Base-by-base conservation (phyloP, 331 rosid genomes). In the Acacia concinna region DNA sequence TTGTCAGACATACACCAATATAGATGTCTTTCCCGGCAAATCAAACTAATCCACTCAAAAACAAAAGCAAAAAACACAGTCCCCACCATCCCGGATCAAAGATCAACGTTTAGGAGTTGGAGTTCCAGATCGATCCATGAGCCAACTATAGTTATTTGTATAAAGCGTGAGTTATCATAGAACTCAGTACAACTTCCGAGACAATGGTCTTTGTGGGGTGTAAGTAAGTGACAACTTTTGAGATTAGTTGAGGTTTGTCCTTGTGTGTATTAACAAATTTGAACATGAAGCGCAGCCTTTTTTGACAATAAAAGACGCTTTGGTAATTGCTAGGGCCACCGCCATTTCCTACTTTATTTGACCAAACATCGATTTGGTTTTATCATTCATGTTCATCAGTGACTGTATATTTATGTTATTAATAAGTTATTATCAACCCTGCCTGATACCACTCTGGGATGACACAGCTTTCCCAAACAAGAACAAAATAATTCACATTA, bases 281-380 rank as follows among this genome's bases (percentile, higher is more conserved):
- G 34, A 75, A 73, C 85, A 85, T 71, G 49, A 27, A 41, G 10
- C 62, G 74, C 81, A 81, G 81, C 81, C 62, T 81, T 78, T 68
- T 20, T 85, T 73, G 88, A 85, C 78, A 27, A 77, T 47, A 31
- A 74, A 67, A 67, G 71, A 28, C 34, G 18, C 40, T 54, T 80
- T 66, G 69, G 28, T 66, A 30, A 60, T 65, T 37, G 59, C 2
- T 8, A 23, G 17, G 38, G 62, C 38, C 82, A 84, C 77, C 69
- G 37, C 75, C 78, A 68, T 31, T 23, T 78, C 12, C 78, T 27
- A 37, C 68, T 62, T 73, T 84, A 28, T 77, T 73, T 84, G 51
- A 81, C 85, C 52, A 13, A 9, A 40, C 8, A 10, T 3, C 8
- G 25, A 30, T 31, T 62, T 18, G 12, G 13, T 62, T 62, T 14